Evolutionary conservation across 2,329 filamentous ascomycete genomes (phyloP), one percentile per base, ranked within the genome.

Genomic region (Claviceps sorghi): DNA sequence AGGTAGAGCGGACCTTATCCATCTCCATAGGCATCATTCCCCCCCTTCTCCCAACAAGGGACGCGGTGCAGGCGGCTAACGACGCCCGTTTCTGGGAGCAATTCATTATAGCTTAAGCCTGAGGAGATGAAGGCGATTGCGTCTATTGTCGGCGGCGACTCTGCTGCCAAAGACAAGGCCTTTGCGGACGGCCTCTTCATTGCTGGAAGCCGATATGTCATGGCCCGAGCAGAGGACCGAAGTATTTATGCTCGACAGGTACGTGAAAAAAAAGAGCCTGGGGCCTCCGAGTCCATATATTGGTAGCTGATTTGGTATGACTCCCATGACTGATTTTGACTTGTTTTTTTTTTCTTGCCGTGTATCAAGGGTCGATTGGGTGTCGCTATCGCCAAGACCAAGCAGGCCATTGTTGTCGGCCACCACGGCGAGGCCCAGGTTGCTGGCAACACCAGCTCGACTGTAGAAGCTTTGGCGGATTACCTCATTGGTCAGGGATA

Each of bases 171-270:
- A 59, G 81, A 84, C 71, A 77, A 82, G 64, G 80, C 87, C 56
- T 83, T 83, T 61, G 71, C 74, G 51, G 82, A 83, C 22, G 91
- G 91, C 58, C 67, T 96, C 64, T 78, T 87, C 71, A 69, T 96
- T 61, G 82, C 70, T 48, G 86, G 85, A 58, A 80, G 84, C 65
- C 86, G 87, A 70, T 96, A 84, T 68, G 78, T 96, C 66, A 75
- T 84, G 64, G 77, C 87, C 66, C 82, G 79, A 65, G 80, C 83
- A 50, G 86, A 90, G 56, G 88, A 86, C 34, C 77, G 84, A 66
- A 84, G 81, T 72, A 70, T 95, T 62, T 95, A 95, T 70, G 87
- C 82, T 58, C 88, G 90, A 79, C 83, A 88, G 80, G 89, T 94
- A 74, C 56, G 74, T 52, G 15, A 53, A 11, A 40, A 44, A 44